Conservation (phyloP, 2,329 filamentous ascomycete species). For the Calonectria leucothoes region DNA sequence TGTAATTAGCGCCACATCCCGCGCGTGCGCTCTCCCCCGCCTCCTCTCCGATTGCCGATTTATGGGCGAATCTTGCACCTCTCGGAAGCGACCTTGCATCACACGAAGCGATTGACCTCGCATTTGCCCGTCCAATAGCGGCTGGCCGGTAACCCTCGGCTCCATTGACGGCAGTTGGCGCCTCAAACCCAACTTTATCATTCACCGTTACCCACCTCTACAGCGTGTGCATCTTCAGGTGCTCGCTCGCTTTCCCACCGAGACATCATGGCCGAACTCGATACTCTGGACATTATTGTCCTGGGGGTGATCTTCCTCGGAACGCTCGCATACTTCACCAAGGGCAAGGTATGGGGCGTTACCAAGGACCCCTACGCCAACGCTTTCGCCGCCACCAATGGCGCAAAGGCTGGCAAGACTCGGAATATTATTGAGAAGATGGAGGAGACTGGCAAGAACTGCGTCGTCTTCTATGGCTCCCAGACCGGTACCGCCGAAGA, state of each 20-base stretch:
- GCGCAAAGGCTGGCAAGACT: conserved; percentile 84
- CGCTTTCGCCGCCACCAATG: conserved; percentile 76
- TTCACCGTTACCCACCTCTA: conserved; percentile 1
- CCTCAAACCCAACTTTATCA: conserved; percentile 18
- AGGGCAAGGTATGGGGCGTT: conserved; percentile 93
- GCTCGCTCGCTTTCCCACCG: conserved; percentile 36
- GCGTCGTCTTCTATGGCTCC: conserved; percentile 97
- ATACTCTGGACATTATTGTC: conserved; percentile 94
- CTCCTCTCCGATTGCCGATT: conserved; percentile 42
- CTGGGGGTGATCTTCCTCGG: conserved; percentile 86
- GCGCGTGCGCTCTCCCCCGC: conserved; percentile 32
- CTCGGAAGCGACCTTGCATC: conserved; percentile 20
- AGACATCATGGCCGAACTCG: conserved; percentile 87
- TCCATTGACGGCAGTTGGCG: conserved; percentile 24
- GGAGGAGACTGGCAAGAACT: conserved; percentile 96
- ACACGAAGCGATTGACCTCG: not conserved
- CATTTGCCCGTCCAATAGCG: not conserved
- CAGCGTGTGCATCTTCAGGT: conserved; percentile 19
- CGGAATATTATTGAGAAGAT: conserved; percentile 95
- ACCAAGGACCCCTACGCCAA: conserved; percentile 89
- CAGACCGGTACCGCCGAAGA: conserved; percentile 99
- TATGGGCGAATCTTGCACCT: conserved; percentile 21
- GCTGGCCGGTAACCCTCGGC: conserved; percentile 12
- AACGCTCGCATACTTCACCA: conserved; percentile 96
- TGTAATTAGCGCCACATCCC: conserved; percentile 38